Conservation (phyloP, 2,329 filamentous ascomycete genomes). For the Diaporthe longicolla region DNA sequence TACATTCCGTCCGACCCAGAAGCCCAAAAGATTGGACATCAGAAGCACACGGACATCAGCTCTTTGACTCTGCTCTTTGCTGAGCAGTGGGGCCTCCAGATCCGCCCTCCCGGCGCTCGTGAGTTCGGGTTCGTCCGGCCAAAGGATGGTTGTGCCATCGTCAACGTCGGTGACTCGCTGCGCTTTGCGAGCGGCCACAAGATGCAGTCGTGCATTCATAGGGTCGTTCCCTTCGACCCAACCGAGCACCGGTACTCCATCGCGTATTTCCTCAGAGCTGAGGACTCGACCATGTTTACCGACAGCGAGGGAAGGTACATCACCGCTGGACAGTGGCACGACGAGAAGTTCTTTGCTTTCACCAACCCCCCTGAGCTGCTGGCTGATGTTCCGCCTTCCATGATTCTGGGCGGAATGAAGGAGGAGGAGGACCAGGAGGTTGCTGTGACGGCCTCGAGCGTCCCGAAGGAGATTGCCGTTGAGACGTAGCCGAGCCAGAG, state of each 20-base stretch:
- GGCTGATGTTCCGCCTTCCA: slow-evolving; percentile 62
- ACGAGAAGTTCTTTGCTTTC: slow-evolving; percentile 68
- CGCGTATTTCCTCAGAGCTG: slow-evolving; percentile 70
- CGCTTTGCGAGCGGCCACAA: slow-evolving; percentile 67
- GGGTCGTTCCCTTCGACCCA: slow-evolving; percentile 67
- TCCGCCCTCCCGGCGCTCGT: slow-evolving; percentile 63
- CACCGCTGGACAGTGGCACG: slow-evolving; percentile 68
- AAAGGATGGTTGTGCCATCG: slow-evolving; percentile 64
- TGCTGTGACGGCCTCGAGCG: neutral
- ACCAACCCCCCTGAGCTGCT: slow-evolving; percentile 59
- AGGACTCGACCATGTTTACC: slow-evolving; percentile 69
- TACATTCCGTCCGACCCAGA: slow-evolving; percentile 63
- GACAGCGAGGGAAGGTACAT: slow-evolving; percentile 68
- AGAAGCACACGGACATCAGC: slow-evolving; percentile 71
- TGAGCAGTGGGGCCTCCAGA: slow-evolving; percentile 70
- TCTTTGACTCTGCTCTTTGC: slow-evolving; percentile 69
- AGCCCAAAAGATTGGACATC: slow-evolving; percentile 63
- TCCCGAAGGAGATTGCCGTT: slow-evolving; percentile 3
- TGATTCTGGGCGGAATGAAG: slow-evolving; percentile 66
- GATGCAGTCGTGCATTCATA: slow-evolving; percentile 70
- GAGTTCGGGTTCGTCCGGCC: slow-evolving; percentile 69
- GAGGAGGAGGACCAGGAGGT: slow-evolving; percentile 52
- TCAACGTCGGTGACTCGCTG: slow-evolving; percentile 72
- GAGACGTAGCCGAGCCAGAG: neutral
- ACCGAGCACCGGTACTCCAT: slow-evolving; percentile 70